Base-by-base conservation (phyloP, 768 basidiomycete genomes). In the Suillus bovinus region DNA sequence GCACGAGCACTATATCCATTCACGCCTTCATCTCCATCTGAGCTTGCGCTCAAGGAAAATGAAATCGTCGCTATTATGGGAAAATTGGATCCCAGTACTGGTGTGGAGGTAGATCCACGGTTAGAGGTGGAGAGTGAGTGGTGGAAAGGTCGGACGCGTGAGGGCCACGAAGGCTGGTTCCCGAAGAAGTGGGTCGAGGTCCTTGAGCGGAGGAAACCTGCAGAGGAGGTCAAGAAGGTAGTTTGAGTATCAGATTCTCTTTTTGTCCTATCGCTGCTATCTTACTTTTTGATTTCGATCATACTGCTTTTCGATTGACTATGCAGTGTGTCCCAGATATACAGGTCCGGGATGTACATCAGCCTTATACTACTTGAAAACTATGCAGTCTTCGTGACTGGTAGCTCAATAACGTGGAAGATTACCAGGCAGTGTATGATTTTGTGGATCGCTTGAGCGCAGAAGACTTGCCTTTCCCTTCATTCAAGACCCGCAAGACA, bases 81-180 rank as follows among this genome's bases (percentile, higher is more conserved):
- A 50, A 93, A 91, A 72, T 71, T 90, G 49, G 90, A 91, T 66
- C 88, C 88, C 1, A 73, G 80, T 14, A 89, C 86, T 0, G 90
- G 90, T 0, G 76, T 73, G 61, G 88, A 88, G 62, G 87, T 89
- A 5, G 86, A 91, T 65, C 86, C 88, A 3, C 77, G 89, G 27
- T 77, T 88, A 22, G 81, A 86, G 59, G 72, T 78, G 29, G 77
- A 80, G 61, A 85, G 81, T 5, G 95, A 94, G 61, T 99, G 96
- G 96, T 98, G 94, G 95, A 89, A 87, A 73, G 96, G 96, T 1
- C 82, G 96, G 52, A 95, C 92, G 63, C 81, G 96, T 61, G 95
- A 97, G 66, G 96, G 96, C 0, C 81, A 89, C 67, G 88, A 92
- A 67, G 96, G 96, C 0, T 99, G 94, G 94, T 97, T 99, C 82